Evolutionary conservation across 345 rosid genomes (phyloP), one percentile per base, ranked within the genome.

Genomic region (Theobroma cacao): DNA sequence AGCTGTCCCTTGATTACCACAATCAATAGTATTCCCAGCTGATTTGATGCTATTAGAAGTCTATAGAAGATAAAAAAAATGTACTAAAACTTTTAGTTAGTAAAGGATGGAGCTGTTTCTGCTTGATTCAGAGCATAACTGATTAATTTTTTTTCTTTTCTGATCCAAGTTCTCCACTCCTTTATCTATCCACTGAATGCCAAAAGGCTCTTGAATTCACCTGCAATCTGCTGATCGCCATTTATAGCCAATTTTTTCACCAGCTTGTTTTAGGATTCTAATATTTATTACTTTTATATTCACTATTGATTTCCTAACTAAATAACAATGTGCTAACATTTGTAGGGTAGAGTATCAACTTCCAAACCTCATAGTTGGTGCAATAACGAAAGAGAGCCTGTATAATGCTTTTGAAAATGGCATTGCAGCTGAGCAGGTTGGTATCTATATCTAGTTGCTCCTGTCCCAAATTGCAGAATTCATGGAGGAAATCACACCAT

Each of bases 291-390:
- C 48, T 74, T n/a, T 31, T 30, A 38, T 30, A 20, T 41, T 33
- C 50, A 64, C 56, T 62, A 2, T 40, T 62, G 36, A 45, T 59
- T 80, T 78, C 30, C 59, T 45, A 3, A 67, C 63, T 22, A 50
- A 55, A 28, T 67, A 43, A 40, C 47, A n/a, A 71, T 65, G 33
- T 75, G 80, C 40, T 77, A 52, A 31, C 62, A 45, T 41, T 36
- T 89, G 74, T 92, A 95, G 99, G 91, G 82, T 95, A 76, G 97
- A 95, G 72, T 95, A 93, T 86, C 97, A 92, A 83, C 97, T 93
- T 70, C 99, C 99, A 53, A 95, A 95, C 83, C 99, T 95, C 61
- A 89, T 93, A 55, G 98, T 94, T 52, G 88, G 87, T 56, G 97
- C 97, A 80, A 91, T 95, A 75, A 92, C 99, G 70, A 93, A 92